Evolutionary conservation across 345 rosid species (phyloP), one percentile per base, ranked within the genome.

Genomic region (thale cress (Arabidopsis thaliana)): DNA sequence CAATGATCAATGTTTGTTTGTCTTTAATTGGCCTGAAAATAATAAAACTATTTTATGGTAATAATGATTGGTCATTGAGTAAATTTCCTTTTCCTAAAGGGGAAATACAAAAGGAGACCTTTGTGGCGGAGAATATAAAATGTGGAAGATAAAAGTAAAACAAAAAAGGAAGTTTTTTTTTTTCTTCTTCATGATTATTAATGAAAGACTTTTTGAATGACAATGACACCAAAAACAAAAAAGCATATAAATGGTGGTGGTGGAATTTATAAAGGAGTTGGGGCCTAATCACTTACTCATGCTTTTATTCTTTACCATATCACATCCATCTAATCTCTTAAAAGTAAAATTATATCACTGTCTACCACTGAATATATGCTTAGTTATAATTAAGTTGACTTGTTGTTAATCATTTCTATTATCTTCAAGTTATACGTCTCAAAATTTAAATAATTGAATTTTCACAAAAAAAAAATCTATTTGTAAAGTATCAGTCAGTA

Each of bases 321-420:
- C 71, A 63, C 63, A 77, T 70, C 75, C 53, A 64, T 70, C 80
- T 48, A 77, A 64, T 77, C 72, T 57, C 72, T 57, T 40, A 64
- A 63, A 77, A 65, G 76, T 77, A 55, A 63, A 63, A 62, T 45
- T 46, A 77, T 56, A 77, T 44, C 71, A 63, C 45, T 56, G 80
- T 77, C 80, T 64, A 62, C 80, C 80, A 77, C 71, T 77, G 67
- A 77, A 77, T 70, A 70, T 69, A 70, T 77, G 32, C 80, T 70
- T 55, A 20, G 37, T 56, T 64, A 28, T 33, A 20, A 37, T 77
- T 77, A 70, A 70, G 72, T 77, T 77, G 80, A 77, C 75, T 41
- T 61, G 40, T 62, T 70, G 8, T 24, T 70, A 76, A 77, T 77
- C 60, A 70, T 77, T 70, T 71, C 2, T 56, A 60, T 45, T 77